Conservation (phyloP, 176 grass and related monocot genomes). For the Cenchrus purpureus region DNA sequence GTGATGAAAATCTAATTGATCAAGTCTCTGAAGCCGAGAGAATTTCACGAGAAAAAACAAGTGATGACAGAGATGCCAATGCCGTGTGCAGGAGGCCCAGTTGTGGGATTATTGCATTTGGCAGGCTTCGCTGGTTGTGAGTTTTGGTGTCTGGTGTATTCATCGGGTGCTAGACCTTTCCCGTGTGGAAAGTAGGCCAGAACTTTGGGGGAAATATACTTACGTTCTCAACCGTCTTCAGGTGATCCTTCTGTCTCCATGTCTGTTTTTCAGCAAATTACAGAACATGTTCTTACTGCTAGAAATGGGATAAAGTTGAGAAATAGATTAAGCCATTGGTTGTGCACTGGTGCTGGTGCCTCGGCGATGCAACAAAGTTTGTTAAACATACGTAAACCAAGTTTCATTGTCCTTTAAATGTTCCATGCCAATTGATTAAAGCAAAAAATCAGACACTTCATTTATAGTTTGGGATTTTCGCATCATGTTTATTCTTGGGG, state of each 20-base stretch:
- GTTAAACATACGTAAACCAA: background rate
- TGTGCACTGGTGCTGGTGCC: background rate
- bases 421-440: background rate
- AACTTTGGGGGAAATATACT: conserved; percentile 93
- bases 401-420: background rate
- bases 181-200: conserved; percentile 75
- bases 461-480: background rate
- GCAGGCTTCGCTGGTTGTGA: conserved; percentile 57
- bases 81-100: background rate
- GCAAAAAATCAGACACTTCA: background rate
- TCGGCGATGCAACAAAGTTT: conserved; percentile 1
- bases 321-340: background rate
- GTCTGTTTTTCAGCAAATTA: background rate
- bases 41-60: conserved; percentile 29
- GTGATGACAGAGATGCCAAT: conserved; percentile 7
- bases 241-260: conserved; percentile 38
- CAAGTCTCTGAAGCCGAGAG: conserved; percentile 52
- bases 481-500: background rate
- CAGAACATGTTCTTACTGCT: background rate
- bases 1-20: conserved; percentile 74
- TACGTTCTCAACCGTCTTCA: conserved; percentile 89
- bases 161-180: conserved; percentile 65
- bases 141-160: conserved; percentile 87
- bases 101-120: conserved; percentile 70
- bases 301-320: background rate